phyloP scores from a whole-genome alignment of 306 rosid genomes.

The Alnus rubra region DNA sequence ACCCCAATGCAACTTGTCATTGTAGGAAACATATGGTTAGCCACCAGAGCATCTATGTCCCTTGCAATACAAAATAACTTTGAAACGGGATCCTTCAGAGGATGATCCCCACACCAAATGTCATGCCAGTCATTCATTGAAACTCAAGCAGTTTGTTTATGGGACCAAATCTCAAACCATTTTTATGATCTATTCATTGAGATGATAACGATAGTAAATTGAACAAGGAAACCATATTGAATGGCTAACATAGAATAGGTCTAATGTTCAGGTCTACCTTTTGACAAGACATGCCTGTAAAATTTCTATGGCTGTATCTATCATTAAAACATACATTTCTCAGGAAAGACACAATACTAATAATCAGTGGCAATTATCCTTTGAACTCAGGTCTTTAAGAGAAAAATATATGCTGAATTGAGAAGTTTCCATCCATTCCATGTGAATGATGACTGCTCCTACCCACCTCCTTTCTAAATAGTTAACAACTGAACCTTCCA shows the following conservation, averaged over 20 bases:
- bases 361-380: not conserved
- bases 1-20: too few species aligned
- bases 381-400: not conserved
- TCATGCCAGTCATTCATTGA: not conserved
- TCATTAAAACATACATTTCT: not conserved
- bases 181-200: not conserved
- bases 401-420: not conserved
- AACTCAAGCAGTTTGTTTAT: not conserved
- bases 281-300: not conserved
- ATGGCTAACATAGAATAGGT: not conserved
- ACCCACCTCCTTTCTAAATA: not conserved
- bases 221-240: slow-evolving; percentile 1
- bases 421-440: not conserved
- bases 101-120: too few species aligned
- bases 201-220: not conserved
- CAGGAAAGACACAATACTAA: not conserved
- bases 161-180: not conserved
- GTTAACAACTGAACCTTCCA: not conserved
- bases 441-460: not conserved
- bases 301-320: not conserved
- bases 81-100: too few species aligned
- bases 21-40: too few species aligned
- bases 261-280: not conserved
- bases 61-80: too few species aligned
- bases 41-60: too few species aligned